Percentiles rank a stretch among this genome's conserved stretches.
phyloP scores from a whole-genome alignment of 164 flowering plant species.

The Umbilicus rupestris region DNA sequence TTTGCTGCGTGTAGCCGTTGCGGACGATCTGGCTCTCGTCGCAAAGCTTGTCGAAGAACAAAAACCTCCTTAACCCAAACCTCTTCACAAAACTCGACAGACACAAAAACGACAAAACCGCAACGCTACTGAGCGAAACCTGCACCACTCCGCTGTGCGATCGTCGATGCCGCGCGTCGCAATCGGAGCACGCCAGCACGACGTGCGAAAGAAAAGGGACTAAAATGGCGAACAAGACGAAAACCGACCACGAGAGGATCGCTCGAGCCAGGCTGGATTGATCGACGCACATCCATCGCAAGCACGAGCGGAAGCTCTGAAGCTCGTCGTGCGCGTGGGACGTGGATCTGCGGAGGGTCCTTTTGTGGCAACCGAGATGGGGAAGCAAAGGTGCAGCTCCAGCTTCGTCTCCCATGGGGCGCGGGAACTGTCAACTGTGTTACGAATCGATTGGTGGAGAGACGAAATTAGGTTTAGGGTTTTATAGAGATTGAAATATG shows the following conservation, averaged over 20 bases:
- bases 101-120: conserved; percentile 60
- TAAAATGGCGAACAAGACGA: conserved; percentile 37
- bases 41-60: conserved; percentile 77
- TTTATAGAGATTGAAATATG: not conserved
- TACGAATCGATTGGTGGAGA: not conserved
- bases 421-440: not conserved
- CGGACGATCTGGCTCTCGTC: conserved; percentile 76
- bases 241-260: conserved; percentile 58
- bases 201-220: conserved; percentile 68
- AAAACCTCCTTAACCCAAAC: conserved; percentile 65
- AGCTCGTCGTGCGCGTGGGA: conserved; percentile 68
- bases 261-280: conserved; percentile 41
- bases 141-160: conserved; percentile 65
- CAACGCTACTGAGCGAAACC: conserved; percentile 52
- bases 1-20: conserved; percentile 43
- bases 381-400: not conserved
- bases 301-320: conserved; percentile 52
- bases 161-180: conserved; percentile 50
- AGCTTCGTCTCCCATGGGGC: conserved; percentile 13
- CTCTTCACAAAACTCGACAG: conserved; percentile 44
- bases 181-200: conserved; percentile 48
- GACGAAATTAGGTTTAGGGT: not conserved
- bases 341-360: conserved; percentile 19
- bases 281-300: conserved; percentile 84
- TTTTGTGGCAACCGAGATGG: conserved; percentile 3